phyloP scores from a whole-genome alignment of 1,284 basidiomycete genomes.

The Ceratobasidium sp. region DNA sequence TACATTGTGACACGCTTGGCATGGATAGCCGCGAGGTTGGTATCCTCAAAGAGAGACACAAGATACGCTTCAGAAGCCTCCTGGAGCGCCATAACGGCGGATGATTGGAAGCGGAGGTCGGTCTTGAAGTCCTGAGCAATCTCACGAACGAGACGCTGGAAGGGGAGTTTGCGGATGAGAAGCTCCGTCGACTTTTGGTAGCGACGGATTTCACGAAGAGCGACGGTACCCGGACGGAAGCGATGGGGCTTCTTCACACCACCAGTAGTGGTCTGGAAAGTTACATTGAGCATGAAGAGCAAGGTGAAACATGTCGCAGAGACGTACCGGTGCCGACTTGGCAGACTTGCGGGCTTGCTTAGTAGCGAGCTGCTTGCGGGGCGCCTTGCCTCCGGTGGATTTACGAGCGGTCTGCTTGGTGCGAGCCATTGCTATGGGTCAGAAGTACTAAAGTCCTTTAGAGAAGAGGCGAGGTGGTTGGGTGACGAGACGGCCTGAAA shows the following conservation, averaged over 20 bases:
- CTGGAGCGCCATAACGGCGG: constrained; percentile 78
- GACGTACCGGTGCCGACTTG: constrained; percentile 41
- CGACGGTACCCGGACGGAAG: constrained; percentile 75
- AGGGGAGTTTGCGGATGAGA: constrained; percentile 77
- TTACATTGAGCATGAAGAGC: constrained; percentile 39
- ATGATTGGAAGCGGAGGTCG: constrained; percentile 84
- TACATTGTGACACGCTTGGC: constrained; percentile 84
- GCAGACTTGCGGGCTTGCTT: constrained; percentile 48
- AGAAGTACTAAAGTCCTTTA: background rate
- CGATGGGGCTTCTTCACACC: constrained; percentile 83
- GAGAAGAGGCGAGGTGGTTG: background rate
- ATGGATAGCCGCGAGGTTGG: constrained; percentile 91
- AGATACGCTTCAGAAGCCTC: constrained; percentile 85
- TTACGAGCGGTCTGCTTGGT: constrained; percentile 70
- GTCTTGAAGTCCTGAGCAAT: constrained; percentile 62
- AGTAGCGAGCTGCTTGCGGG: constrained; percentile 58
- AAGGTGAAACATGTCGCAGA: background rate
- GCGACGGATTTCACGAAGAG: constrained; percentile 82
- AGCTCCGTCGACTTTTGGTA: constrained; percentile 85
- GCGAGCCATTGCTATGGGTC: constrained; percentile 49
- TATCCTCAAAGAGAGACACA: constrained; percentile 88
- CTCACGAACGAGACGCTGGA: constrained; percentile 78
- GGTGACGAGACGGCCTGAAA: background rate
- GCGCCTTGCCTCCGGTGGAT: constrained; percentile 65
- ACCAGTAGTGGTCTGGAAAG: constrained; percentile 56